These are phyloP conservation scores for Phialophora verrucosa DNA, from an alignment of 2,329 filamentous ascomycete species.

Conservation along the genomic window DNA sequence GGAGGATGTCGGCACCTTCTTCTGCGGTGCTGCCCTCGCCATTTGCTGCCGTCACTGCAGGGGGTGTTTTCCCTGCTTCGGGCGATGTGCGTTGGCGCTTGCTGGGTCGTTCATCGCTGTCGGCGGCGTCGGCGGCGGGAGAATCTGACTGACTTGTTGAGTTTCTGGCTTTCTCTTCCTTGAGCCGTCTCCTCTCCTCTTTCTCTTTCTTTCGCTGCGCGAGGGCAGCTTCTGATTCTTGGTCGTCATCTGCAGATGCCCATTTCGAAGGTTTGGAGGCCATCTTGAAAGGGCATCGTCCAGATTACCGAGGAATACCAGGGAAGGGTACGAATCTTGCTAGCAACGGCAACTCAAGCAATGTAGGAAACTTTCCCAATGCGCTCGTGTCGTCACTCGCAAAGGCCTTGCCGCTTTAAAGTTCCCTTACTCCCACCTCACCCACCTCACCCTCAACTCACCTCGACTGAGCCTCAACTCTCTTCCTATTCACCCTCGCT, in stretches of 20 bases:
- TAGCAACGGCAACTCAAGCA: background rate
- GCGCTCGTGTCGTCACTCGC: background rate
- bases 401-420: background rate
- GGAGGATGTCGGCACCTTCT: slow-evolving; percentile 64
- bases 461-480: background rate
- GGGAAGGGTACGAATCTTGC: background rate
- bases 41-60: slow-evolving; percentile 17
- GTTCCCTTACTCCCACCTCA: background rate
- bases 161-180: slow-evolving; percentile 77
- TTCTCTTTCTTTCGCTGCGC: slow-evolving; percentile 78
- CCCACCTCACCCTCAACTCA: no score
- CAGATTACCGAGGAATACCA: background rate
- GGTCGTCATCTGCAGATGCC: slow-evolving; percentile 82
- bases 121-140: slow-evolving; percentile 37
- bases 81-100: slow-evolving; percentile 68
- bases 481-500: background rate
- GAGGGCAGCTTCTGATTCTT: slow-evolving; percentile 64
- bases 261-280: slow-evolving; percentile 68
- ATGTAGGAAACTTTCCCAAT: background rate
- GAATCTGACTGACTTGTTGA: slow-evolving; percentile 48
- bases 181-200: slow-evolving; percentile 84
- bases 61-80: slow-evolving; percentile 43
- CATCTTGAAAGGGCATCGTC: slow-evolving; percentile 4
- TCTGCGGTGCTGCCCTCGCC: background rate
- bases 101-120: slow-evolving; percentile 55